These are phyloP conservation scores for Colletotrichum brevisporum DNA, from an alignment of 2,329 filamentous ascomycete species.

Conservation along the genomic window DNA sequence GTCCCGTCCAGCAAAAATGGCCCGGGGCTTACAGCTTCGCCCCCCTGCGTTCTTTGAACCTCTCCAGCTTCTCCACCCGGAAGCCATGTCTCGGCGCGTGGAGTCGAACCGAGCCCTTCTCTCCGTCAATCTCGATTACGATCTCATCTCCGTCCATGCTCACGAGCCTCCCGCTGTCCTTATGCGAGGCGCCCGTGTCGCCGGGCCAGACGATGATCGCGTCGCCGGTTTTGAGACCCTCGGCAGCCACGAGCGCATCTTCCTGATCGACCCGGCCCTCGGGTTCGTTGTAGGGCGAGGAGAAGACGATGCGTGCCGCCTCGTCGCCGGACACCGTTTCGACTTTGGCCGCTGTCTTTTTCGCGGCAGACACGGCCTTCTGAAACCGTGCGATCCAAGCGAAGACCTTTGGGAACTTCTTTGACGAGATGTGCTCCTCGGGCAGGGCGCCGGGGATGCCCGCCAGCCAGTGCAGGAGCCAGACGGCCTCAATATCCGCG, in stretches of 20 bases:
- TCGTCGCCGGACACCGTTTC: conserved; percentile 66
- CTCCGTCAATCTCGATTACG: conserved; percentile 66
- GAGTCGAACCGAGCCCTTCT: conserved; percentile 62
- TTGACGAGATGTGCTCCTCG: conserved; percentile 62
- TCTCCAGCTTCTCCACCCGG: conserved; percentile 55
- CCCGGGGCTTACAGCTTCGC: conserved; percentile 24
- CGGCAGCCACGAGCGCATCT: conserved; percentile 62
- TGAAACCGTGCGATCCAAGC: conserved; percentile 77
- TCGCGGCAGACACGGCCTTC: conserved; percentile 59
- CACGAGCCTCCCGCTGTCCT: conserved; percentile 70
- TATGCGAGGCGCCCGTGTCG: conserved; percentile 72
- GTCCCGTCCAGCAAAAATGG: neutral
- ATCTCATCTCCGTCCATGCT: conserved; percentile 67
- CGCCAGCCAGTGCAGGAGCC: conserved; percentile 77
- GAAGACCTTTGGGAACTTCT: conserved; percentile 71
- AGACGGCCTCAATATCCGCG: conserved; percentile 79
- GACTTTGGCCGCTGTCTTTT: conserved; percentile 51
- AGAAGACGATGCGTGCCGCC: conserved; percentile 56
- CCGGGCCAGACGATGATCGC: conserved; percentile 72
- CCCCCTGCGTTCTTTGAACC: conserved; percentile 20
- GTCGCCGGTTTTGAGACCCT: conserved; percentile 66
- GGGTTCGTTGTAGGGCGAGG: conserved; percentile 61
- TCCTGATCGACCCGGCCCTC: conserved; percentile 59
- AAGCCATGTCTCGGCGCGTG: conserved; percentile 75
- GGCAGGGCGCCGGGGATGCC: conserved; percentile 70